A percentile compares a stretch with the other conserved stretches of the same genome.
Evolutionary conservation across 352 stramenopile species (phyloP).

Genomic region (Thalassiosira allenii): DNA sequence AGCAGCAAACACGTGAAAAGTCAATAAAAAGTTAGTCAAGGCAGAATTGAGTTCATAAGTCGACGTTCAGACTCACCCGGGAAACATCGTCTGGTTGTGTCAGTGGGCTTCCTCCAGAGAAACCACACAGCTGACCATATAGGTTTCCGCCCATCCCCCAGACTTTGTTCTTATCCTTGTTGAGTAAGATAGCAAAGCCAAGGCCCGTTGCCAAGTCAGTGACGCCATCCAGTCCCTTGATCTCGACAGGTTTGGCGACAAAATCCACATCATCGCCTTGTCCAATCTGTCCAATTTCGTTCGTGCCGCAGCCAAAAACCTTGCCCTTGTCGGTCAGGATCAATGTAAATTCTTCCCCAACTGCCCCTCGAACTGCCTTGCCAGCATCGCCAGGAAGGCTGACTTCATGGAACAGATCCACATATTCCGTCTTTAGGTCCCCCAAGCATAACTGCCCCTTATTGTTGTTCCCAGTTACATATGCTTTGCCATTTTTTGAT

Average conservation of each 20-base stretch:
- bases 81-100: not conserved
- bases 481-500: constrained; percentile 33
- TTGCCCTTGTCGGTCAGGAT: constrained; percentile 44
- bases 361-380: constrained; percentile 17
- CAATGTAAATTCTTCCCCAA: constrained; percentile 42
- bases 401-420: constrained; percentile 30
- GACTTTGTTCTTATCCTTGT: constrained; percentile 6
- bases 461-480: constrained; percentile 43
- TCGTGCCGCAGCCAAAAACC: constrained; percentile 54
- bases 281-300: constrained; percentile 50
- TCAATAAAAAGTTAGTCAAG: not conserved
- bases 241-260: constrained; percentile 8
- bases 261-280: constrained; percentile 14
- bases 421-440: constrained; percentile 4
- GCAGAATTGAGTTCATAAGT: not conserved
- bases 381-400: not conserved
- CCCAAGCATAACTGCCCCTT: constrained; percentile 52
- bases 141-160: constrained; percentile 46
- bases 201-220: constrained; percentile 28
- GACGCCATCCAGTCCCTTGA: constrained; percentile 30
- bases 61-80: not conserved
- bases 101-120: constrained; percentile 19
- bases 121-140: constrained; percentile 41
- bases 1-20: not conserved
- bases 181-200: constrained; percentile 42